phyloP scores from a whole-genome alignment of 2,329 filamentous ascomycete genomes.

The Fusarium sacchari region DNA sequence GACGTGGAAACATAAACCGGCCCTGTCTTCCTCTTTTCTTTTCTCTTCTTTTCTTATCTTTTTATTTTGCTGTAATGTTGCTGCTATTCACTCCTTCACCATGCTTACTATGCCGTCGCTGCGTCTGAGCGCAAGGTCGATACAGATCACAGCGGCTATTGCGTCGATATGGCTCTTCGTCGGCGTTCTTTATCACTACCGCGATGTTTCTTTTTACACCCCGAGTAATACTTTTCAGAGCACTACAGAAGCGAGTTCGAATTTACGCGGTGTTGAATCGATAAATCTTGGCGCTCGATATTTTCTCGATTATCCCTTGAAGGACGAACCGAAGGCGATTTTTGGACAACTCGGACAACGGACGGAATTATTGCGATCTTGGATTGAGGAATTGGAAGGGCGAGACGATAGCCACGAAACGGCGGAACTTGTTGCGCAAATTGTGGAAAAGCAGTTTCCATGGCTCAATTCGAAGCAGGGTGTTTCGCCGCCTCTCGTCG shows the following conservation, averaged over 20 bases:
- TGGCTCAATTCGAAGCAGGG: conserved; percentile 33
- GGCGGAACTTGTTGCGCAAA: background rate
- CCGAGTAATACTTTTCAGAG: background rate
- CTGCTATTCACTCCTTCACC: background rate
- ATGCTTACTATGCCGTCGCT: conserved; percentile 18
- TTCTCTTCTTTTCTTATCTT: no score
- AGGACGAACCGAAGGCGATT: conserved; percentile 43
- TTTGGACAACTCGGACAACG: conserved; percentile 50
- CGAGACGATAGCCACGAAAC: background rate
- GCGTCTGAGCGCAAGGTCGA: conserved; percentile 9
- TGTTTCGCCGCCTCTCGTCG: conserved; percentile 22
- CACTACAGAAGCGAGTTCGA: background rate
- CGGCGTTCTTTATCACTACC: conserved; percentile 3
- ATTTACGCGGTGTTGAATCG: background rate
- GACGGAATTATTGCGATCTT: conserved; percentile 19
- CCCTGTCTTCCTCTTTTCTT: background rate
- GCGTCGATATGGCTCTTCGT: conserved; percentile 27
- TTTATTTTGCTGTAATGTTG: background rate
- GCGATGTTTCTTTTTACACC: background rate
- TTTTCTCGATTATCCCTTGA: conserved; percentile 45
- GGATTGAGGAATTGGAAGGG: conserved; percentile 29
- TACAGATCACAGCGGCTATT: conserved; percentile 17
- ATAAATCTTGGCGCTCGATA: conserved; percentile 31
- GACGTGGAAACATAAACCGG: background rate
- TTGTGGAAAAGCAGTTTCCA: conserved; percentile 35